Evolutionary conservation across 1,284 basidiomycete genomes (phyloP), one percentile per base, ranked within the genome.

Genomic region (Cryptococcus sp.): DNA sequence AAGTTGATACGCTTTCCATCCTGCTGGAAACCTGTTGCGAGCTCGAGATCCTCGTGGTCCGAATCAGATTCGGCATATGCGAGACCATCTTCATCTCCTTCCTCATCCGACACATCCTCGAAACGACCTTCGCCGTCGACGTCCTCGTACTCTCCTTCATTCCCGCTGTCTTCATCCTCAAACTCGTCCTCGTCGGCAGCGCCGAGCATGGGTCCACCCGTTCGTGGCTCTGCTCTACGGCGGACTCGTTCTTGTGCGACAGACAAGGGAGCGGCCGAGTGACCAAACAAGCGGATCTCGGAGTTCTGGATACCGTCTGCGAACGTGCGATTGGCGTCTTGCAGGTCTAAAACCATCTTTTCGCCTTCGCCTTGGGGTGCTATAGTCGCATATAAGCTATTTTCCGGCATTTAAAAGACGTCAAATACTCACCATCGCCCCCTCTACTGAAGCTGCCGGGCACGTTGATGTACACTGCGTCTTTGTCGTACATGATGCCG

Each of bases 381-480:
- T 90, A 44, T 11, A 17, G 31, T 35, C 23, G 13, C 77, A 59
- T 85, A 86, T 50, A 67, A 75, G 38, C 71, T 31, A 20, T 47
- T 19, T 31, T 27, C 22, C 7, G 19, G 31, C 17, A 50, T 17
- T 13, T 16, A n/a, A 35, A 2, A 25, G 46, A n/a, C 23, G 23
- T 15, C 6, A 11, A 35, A 39, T 47, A 77, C 56, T 78, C 75
- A 56, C 78, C 79, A 50, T 77, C 78, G 45, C 77, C 78, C 49
- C 79, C 75, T 57, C 88, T 83, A 5, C 91, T 88, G 71, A 99
- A 99, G 72, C 85, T 93, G 1, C 96, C 96, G 3, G 92, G 91
- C 3, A 98, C 94, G 72, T 97, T 98, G 68, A 99, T 90, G 82
- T 92, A 99, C 2, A 99, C 94, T 0, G 94, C 93, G 72, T 99